Base-by-base conservation (phyloP, 1,139 yeast genomes). In the Debaryomycetaceae sp. region DNA sequence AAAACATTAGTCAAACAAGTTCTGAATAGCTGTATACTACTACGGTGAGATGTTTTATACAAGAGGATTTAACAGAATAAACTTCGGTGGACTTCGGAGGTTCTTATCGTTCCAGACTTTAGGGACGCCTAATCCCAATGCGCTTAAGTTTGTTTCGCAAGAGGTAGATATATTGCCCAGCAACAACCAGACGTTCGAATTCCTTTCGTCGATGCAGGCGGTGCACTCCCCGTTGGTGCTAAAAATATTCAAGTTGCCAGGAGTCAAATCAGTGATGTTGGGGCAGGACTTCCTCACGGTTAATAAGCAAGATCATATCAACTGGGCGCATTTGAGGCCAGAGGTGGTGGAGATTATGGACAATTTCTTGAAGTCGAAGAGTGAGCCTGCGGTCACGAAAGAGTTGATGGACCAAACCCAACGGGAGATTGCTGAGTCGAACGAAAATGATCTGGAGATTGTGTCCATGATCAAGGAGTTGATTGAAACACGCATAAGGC, bases 91-190 rank as follows among this genome's bases (percentile, higher is more conserved):
- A 8, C 8, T 27, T 7, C 31, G 38, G 39, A 56, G 75, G 38
- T 54, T 62, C 31, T 62, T 71, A 13, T 60, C 73, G 1, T 72
- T 74, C 56, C 65, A 72, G 49, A 72, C 79, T 5, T 58, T 63
- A 37, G 65, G 87, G 4, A 93, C 99, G 0, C 99, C 99, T 4
- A 93, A 93, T 58, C 91, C 83, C 37, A 87, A 93, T 63, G 98
- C 99, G 0, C 70, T 93, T 48, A 93, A 93, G 67, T 93, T 90
- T 55, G 64, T 78, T 11, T 69, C 82, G 2, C 69, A 68, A 20
- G 79, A 76, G 43, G 62, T 60, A 43, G 55, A 59, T 11, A 75
- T 80, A 48, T 67, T 88, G 22, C 97, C 99, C 1, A 75, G 87
- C 6, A 82, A 79, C 41, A 72, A 76, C 43, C 76, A 76, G 53